phyloP scores from a whole-genome alignment of 2,329 filamentous ascomycete genomes.

The Calonectria naviculata region DNA sequence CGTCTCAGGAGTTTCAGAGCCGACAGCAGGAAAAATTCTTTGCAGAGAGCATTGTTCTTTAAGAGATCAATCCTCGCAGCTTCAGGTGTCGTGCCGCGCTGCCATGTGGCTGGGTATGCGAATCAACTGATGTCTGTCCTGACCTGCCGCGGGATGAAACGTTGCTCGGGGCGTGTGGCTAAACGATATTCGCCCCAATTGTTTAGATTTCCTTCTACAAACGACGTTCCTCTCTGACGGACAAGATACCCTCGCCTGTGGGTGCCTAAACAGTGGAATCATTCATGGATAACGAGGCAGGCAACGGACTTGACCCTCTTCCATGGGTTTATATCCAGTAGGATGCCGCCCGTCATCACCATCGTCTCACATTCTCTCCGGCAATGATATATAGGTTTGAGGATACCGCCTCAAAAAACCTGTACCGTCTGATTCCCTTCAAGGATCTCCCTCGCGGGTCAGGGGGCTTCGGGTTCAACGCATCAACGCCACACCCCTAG shows the following conservation, averaged over 20 bases:
- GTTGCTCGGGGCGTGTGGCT: not conserved
- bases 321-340: not conserved
- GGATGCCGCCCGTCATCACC: not conserved
- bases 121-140: not conserved
- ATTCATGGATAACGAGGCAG: slow-evolving; percentile 3
- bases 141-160: not conserved
- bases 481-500: not conserved
- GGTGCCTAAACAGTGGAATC: not conserved
- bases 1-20: not conserved
- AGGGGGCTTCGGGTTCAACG: not conserved
- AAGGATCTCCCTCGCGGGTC: not conserved
- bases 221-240: not conserved
- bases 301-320: not conserved
- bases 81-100: not conserved
- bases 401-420: not conserved
- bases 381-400: not conserved
- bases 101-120: not conserved
- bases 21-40: not conserved
- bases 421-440: not conserved
- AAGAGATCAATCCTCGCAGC: not conserved
- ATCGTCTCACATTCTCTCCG: not conserved
- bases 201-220: not conserved
- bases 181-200: not conserved
- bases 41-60: not conserved
- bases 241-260: not conserved